Percentiles rank a stretch among this genome's conserved stretches.
phyloP scores from a whole-genome alignment of 768 basidiomycete species.

The Tremella yokohamensis region DNA sequence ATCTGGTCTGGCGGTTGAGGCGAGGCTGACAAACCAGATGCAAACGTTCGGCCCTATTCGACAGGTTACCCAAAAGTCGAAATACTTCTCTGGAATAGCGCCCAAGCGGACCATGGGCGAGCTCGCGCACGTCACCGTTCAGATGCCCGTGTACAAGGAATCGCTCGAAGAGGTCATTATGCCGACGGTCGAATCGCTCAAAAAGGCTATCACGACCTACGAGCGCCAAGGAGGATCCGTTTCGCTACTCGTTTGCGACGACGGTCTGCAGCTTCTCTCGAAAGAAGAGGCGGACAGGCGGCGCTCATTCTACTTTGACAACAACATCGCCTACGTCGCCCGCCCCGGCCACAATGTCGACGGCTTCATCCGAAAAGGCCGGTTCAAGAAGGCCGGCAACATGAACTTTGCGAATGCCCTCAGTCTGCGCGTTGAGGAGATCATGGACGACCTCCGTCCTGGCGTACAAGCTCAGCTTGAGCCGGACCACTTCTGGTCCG shows the following conservation, averaged over 20 bases:
- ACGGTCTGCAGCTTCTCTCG: constrained; percentile 68
- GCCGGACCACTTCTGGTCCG: constrained; percentile 60
- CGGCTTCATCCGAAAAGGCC: constrained; percentile 75
- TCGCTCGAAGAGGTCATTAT: constrained; percentile 57
- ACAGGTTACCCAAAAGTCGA: constrained; percentile 78
- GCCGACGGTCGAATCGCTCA: constrained; percentile 63
- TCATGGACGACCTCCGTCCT: constrained; percentile 56
- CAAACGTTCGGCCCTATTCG: constrained; percentile 69
- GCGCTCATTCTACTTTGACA: constrained; percentile 66
- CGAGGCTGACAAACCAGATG: constrained; percentile 16
- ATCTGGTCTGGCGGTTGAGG: background rate
- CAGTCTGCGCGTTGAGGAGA: constrained; percentile 61
- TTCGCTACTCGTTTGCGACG: constrained; percentile 75
- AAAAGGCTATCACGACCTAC: constrained; percentile 80
- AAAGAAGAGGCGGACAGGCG: constrained; percentile 65
- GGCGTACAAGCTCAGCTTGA: constrained; percentile 57
- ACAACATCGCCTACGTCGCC: constrained; percentile 77
- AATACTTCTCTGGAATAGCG: constrained; percentile 63
- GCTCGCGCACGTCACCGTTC: constrained; percentile 53
- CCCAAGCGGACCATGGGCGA: constrained; percentile 41
- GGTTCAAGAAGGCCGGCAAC: constrained; percentile 75
- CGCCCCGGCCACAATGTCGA: constrained; percentile 68
- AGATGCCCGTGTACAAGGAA: constrained; percentile 64
- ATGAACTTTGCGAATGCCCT: constrained; percentile 79
- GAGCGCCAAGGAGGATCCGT: constrained; percentile 84